phyloP scores from a whole-genome alignment of 495 filamentous ascomycete genomes.

The Antarctomyces pellizariae region DNA sequence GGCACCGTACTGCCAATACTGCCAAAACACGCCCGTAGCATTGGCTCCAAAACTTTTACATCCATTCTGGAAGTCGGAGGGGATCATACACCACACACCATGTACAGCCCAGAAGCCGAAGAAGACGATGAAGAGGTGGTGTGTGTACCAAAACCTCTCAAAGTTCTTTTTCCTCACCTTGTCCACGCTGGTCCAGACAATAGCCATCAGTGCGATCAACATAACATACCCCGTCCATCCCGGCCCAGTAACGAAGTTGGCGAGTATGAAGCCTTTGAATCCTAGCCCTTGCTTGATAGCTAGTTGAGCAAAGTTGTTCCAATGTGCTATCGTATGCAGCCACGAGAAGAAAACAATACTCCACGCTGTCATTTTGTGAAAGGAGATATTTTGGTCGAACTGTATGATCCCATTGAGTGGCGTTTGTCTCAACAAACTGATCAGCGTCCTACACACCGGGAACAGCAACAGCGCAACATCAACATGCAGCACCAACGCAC shows the following conservation, averaged over 20 bases:
- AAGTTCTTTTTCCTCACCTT: conserved; percentile 46
- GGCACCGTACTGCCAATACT: conserved; percentile 58
- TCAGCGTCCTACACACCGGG: conserved; percentile 56
- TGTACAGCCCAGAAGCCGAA: conserved; percentile 67
- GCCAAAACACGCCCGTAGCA: conserved; percentile 54
- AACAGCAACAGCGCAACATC: conserved; percentile 55
- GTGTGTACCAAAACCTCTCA: conserved; percentile 62
- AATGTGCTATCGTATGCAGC: conserved; percentile 60
- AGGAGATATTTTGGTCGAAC: conserved; percentile 63
- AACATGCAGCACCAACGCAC: conserved; percentile 49
- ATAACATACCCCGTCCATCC: conserved; percentile 66
- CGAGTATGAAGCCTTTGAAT: conserved; percentile 43
- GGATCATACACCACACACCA: conserved; percentile 64
- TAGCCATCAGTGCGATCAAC: conserved; percentile 41
- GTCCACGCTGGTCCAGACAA: conserved; percentile 45
- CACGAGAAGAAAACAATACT: conserved; percentile 63
- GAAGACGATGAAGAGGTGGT: conserved; percentile 57
- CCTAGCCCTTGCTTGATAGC: conserved; percentile 45
- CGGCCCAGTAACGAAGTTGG: conserved; percentile 48
- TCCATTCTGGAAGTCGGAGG: conserved; percentile 45
- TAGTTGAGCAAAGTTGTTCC: conserved; percentile 58
- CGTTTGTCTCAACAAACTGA: conserved; percentile 49
- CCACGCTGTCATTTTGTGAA: conserved; percentile 62
- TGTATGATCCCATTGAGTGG: conserved; percentile 57
- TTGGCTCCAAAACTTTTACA: conserved; percentile 33